Percentiles rank a stretch among this genome's conserved stretches.
phyloP scores from a whole-genome alignment of 495 filamentous ascomycete species.

The Neurospora tetraspora region DNA sequence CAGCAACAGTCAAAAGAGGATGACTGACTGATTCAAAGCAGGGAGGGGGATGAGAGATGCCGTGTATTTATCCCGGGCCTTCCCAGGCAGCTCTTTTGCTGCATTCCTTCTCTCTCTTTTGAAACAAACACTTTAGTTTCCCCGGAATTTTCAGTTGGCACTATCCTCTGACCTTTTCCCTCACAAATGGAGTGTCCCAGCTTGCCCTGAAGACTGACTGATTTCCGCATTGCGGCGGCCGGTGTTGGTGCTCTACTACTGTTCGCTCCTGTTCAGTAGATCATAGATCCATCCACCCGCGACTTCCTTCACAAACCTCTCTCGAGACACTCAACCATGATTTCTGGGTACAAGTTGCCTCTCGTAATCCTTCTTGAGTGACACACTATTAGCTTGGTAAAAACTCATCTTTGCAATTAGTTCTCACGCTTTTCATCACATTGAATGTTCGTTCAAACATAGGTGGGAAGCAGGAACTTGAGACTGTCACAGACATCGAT shows the following conservation, averaged over 20 bases:
- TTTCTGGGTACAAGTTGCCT: not conserved
- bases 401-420: not conserved
- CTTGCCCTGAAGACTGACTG: not conserved
- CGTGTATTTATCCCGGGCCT: too few species aligned
- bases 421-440: not conserved
- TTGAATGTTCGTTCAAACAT: not conserved
- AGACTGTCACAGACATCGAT: not conserved
- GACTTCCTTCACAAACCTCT: not conserved
- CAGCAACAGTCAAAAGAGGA: not conserved
- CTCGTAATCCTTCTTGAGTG: not conserved
- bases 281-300: not conserved
- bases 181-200: not conserved
- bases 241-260: not conserved
- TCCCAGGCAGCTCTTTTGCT: too few species aligned
- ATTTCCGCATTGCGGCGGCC: not conserved
- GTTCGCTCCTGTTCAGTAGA: not conserved
- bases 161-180: too few species aligned
- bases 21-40: too few species aligned
- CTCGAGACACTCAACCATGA: not conserved
- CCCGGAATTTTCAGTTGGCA: too few species aligned
- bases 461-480: not conserved
- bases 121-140: too few species aligned
- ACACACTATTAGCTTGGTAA: not conserved
- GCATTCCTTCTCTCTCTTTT: too few species aligned
- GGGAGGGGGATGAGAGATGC: too few species aligned